Evolutionary conservation across 2,329 filamentous ascomycete species (phyloP).

Genomic region (Monilinia fructicola): DNA sequence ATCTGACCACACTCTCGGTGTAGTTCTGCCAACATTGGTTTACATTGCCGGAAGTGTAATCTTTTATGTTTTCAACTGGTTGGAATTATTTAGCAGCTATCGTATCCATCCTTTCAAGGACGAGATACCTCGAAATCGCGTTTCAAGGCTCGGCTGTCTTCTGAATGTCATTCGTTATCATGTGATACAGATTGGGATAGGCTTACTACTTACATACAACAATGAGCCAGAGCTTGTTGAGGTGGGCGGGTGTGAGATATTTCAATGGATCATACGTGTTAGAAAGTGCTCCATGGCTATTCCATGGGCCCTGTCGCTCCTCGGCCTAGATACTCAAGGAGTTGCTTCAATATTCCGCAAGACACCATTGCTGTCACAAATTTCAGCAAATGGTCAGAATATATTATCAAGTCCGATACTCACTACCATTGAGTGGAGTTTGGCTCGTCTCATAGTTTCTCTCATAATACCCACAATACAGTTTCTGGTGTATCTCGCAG

Average conservation of each 20-base stretch:
- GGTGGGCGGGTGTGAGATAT: not conserved
- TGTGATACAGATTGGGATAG: slow-evolving; percentile 13
- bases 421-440: slow-evolving; percentile 14
- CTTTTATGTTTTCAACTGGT: slow-evolving; percentile 6
- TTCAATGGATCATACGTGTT: slow-evolving; percentile 5
- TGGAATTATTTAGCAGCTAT: slow-evolving; percentile 12
- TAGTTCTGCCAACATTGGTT: slow-evolving; percentile 16
- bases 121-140: slow-evolving; percentile 19
- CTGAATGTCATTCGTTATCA: slow-evolving; percentile 19
- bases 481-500: slow-evolving; percentile 16
- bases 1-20: slow-evolving; percentile 12
- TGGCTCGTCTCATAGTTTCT: slow-evolving; percentile 15
- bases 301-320: not conserved
- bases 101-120: slow-evolving; percentile 17
- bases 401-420: not conserved
- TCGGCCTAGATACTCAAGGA: slow-evolving; percentile 15
- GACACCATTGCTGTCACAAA: not conserved
- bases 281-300: not conserved
- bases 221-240: slow-evolving; percentile 7
- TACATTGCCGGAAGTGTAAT: slow-evolving; percentile 10
- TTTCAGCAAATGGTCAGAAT: not conserved
- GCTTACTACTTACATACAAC: slow-evolving; percentile 16
- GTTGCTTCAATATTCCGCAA: not conserved
- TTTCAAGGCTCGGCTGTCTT: slow-evolving; percentile 16
- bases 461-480: slow-evolving; percentile 5